phyloP scores from a whole-genome alignment of 352 stramenopile species.

The Phytophthora tubulina region DNA sequence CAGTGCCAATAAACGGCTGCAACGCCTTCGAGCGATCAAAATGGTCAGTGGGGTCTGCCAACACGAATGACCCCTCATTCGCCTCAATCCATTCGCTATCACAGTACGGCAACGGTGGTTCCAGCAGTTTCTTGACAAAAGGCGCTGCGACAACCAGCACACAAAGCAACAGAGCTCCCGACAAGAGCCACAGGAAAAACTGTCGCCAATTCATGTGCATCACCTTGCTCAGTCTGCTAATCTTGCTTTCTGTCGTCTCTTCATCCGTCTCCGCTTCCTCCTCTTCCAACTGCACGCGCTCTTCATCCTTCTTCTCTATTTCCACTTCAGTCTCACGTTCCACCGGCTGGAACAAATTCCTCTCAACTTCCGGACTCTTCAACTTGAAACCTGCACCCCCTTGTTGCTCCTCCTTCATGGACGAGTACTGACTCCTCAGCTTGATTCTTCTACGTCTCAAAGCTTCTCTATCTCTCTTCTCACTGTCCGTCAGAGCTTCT shows the following conservation, averaged over 20 bases:
- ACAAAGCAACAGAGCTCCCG: slow-evolving; percentile 49
- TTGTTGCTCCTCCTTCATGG: slow-evolving; percentile 39
- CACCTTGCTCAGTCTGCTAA: slow-evolving; percentile 41
- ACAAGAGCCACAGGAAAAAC: slow-evolving; percentile 51
- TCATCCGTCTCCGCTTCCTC: slow-evolving; percentile 60
- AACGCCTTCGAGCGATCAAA: slow-evolving; percentile 62
- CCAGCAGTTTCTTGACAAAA: slow-evolving; percentile 48
- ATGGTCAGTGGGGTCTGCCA: slow-evolving; percentile 32
- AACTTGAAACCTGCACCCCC: slow-evolving; percentile 1
- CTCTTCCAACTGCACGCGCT: slow-evolving; percentile 31
- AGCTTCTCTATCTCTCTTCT: slow-evolving; percentile 60
- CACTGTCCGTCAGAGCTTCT: slow-evolving; percentile 49
- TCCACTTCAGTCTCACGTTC: slow-evolving; percentile 11
- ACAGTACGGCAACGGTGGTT: slow-evolving; percentile 57
- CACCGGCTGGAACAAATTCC: slow-evolving; percentile 10
- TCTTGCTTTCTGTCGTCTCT: slow-evolving; percentile 58
- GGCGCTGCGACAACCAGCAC: slow-evolving; percentile 51
- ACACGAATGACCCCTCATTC: slow-evolving; percentile 33
- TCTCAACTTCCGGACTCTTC: slow-evolving; percentile 13
- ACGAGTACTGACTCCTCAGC: slow-evolving; percentile 48
- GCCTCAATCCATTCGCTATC: slow-evolving; percentile 57
- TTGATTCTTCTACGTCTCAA: slow-evolving; percentile 58
- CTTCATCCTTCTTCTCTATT: slow-evolving; percentile 25
- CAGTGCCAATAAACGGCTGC: slow-evolving; percentile 52
- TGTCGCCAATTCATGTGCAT: slow-evolving; percentile 54